Evolutionary conservation across 2,329 filamentous ascomycete species (phyloP), one percentile per base, ranked within the genome.

Genomic region (Metarhizium guizhouense): DNA sequence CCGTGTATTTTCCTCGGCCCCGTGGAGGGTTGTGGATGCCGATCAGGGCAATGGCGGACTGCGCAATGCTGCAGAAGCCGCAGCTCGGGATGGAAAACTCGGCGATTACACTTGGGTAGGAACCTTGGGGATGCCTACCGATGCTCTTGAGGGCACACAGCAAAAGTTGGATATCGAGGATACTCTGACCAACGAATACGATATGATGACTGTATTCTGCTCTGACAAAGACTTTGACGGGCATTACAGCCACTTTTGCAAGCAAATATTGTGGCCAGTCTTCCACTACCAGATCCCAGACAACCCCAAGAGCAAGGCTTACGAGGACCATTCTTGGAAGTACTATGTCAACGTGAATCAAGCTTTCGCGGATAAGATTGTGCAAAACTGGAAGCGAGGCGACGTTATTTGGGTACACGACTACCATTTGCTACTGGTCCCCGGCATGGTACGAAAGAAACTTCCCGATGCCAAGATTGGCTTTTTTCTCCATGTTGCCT

Each of bases 251-350:
- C 92, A 96, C 72, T 97, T 94, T 69, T 96, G 92, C 84, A 97
- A 97, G 75, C 90, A 93, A 67, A 96, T 97, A 55, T 78, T 97
- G 6, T 97, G 93, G 93, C 93, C 93, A 1, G 92, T 96, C 58
- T 95, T 97, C 71, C 92, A 97, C 72, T 97, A 97, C 70, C 92
- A 96, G 71, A 95, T 97, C 57, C 94, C 93, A 0, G 94, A 97
- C 68, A 95, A 95, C 67, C 93, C 93, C 30, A 96, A 96, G 78
- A 96, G 91, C 82, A 97, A 97, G 71, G 93, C 93, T 0, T 97
- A 96, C 69, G 88, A 95, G 70, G 93, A 97, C 63, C 92, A 97
- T 71, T 96, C 92, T 0, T 97, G 92, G 90, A 82, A 91, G 62
- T 95, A 90, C 75, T 97, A 97, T 65, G 87, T 91, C 67, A 90